phyloP scores from a whole-genome alignment of 306 rosid genomes.

The Carpinus fangiana region DNA sequence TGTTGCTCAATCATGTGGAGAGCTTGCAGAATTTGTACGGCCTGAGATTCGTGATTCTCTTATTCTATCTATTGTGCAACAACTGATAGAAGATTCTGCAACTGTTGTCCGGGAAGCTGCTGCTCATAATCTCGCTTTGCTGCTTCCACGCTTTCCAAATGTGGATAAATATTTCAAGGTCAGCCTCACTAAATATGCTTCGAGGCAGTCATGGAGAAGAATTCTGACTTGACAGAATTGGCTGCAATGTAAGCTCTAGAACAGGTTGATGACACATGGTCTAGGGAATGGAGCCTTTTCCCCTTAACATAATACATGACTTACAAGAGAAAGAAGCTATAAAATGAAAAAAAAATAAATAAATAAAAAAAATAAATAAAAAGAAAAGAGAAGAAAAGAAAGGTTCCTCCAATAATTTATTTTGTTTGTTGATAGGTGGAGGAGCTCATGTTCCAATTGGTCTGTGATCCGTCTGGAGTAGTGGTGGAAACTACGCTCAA shows the following conservation, averaged over 20 bases:
- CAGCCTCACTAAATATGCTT: constrained; percentile 99
- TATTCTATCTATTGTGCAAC: constrained; percentile 90
- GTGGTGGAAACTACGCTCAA: constrained; percentile 87
- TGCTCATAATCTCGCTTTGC: constrained; percentile 87
- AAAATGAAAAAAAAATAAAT: constrained; percentile 23
- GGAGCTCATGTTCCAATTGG: constrained; percentile 93
- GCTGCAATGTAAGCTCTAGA: constrained; percentile 98
- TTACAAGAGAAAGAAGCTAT: constrained; percentile 30
- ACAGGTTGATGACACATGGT: constrained; percentile 79
- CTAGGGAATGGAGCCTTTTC: constrained; percentile 79
- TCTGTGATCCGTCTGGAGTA: constrained; percentile 93
- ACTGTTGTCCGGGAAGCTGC: constrained; percentile 97
- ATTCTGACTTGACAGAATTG: constrained; percentile 97
- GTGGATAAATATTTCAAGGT: constrained; percentile 99
- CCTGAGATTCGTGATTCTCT: constrained; percentile 98
- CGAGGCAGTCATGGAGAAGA: constrained; percentile 99
- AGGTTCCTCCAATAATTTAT: constrained; percentile 39
- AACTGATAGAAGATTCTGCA: constrained; percentile 89
- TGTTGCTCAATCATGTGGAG: constrained; percentile 98
- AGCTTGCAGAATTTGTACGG: constrained; percentile 92
- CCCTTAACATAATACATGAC: constrained; percentile 44
- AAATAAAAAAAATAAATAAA: constrained; percentile 21
- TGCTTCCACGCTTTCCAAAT: constrained; percentile 93
- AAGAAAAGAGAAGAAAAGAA: constrained; percentile 17
- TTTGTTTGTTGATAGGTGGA: constrained; percentile 72